Base-by-base conservation (phyloP, 1,284 basidiomycete species). In the Hypsizygus ulmarius region DNA sequence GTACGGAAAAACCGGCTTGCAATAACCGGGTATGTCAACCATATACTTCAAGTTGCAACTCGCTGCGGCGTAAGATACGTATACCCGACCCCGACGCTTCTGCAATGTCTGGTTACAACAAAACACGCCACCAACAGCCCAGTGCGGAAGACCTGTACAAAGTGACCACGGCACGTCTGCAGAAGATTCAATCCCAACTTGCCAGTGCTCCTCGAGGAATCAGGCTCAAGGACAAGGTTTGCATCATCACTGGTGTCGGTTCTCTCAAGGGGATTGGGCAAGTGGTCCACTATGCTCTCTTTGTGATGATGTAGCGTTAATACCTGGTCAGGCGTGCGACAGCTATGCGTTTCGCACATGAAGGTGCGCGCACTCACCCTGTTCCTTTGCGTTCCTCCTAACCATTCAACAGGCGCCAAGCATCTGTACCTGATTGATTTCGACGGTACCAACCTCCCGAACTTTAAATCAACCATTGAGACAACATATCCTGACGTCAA, bases 371-470 rank as follows among this genome's bases (percentile, higher is more conserved):
- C n/a, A 11, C 40, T 16, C n/a, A n/a, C 33, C 28, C 10, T 28
- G 3, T 3, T 28, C 12, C 11, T 21, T 43, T 28, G 3, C 21
- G 21, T 32, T 25, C 42, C 5, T 37, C n/a, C 16, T 37, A 45
- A 10, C 8, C 29, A 33, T 32, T 39, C 46, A n/a, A 12, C 65
- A 93, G 91, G 91, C 45, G 92, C 89, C 43, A 77, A 75, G 47
- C 90, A 89, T 61, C 74, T 97, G 15, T 97, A 95, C 66, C 72
- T 95, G 15, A 67, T 94, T 29, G 94, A 97, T 65, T 90, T 80
- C 60, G 79, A 81, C 52, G 68, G 75, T 7, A 79, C 78, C 15
- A 87, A 91, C 55, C 74, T 96, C 14, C 83, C 82, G 2, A 72
- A 82, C 41, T 75, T 97, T 33, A 82, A 89, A 60, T 65, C 81